phyloP scores from a whole-genome alignment of 1,139 yeast genomes.

The Torulaspora globosa region DNA sequence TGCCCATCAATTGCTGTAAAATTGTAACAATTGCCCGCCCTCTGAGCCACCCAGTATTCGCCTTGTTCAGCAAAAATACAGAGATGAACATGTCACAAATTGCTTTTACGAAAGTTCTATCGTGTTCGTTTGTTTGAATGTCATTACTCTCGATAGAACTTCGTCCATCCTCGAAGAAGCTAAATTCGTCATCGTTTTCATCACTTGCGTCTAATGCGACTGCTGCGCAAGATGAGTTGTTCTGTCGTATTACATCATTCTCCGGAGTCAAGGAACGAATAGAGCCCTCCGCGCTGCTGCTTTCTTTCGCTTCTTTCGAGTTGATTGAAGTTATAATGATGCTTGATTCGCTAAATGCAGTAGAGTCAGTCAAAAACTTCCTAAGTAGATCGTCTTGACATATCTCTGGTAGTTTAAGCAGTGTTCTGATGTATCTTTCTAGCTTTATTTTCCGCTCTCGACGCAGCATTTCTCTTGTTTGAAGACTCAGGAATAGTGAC shows the following conservation, averaged over 20 bases:
- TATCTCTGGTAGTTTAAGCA: slow-evolving; percentile 60
- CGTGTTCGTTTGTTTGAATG: slow-evolving; percentile 17
- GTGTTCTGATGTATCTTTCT: slow-evolving; percentile 56
- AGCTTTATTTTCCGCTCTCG: slow-evolving; percentile 61
- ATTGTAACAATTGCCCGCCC: slow-evolving; percentile 81
- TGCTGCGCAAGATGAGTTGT: slow-evolving; percentile 1
- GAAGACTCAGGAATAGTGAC: slow-evolving; percentile 57
- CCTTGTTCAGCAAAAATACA: slow-evolving; percentile 61
- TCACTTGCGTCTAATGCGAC: slow-evolving; percentile 10
- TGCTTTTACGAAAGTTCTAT: slow-evolving; percentile 65
- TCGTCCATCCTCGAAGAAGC: slow-evolving; percentile 24
- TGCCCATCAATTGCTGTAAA: slow-evolving; percentile 81
- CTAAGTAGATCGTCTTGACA: slow-evolving; percentile 73
- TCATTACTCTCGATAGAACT: slow-evolving; percentile 19
- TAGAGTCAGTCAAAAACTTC: slow-evolving; percentile 68
- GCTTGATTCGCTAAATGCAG: slow-evolving; percentile 9
- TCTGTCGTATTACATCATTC: neutral
- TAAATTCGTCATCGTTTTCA: slow-evolving; percentile 29
- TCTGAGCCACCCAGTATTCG: slow-evolving; percentile 66
- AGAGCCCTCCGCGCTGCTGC: slow-evolving; percentile 3
- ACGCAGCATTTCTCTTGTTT: slow-evolving; percentile 47
- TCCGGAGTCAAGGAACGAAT: slow-evolving; percentile 1
- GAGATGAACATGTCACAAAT: slow-evolving; percentile 72
- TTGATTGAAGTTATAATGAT: neutral
- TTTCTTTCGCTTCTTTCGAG: neutral